Percentiles rank a stretch among this genome's conserved stretches.
These are phyloP conservation scores for Pleurostoma richardsiae DNA, from an alignment of 2,329 filamentous ascomycete species.

Conservation along the genomic window DNA sequence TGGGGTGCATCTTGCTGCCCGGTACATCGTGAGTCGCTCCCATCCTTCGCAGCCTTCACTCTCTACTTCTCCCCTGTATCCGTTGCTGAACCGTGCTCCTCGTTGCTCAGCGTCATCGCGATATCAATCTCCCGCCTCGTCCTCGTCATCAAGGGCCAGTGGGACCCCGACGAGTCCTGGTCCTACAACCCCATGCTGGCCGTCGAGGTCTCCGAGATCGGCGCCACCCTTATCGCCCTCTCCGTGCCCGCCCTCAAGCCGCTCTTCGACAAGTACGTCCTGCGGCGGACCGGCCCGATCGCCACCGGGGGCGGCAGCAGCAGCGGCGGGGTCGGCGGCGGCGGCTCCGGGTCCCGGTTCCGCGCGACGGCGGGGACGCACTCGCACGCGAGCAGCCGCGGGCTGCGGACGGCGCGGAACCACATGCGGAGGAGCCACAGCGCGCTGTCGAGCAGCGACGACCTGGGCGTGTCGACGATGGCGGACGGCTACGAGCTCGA, in stretches of 20 bases:
- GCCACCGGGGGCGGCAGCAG: background rate
- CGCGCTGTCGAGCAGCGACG: background rate
- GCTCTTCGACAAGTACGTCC: conserved; percentile 29
- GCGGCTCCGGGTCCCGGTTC: background rate
- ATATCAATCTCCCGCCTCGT: conserved; percentile 41
- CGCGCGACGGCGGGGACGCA: too few species aligned
- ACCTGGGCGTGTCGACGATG: too few species aligned
- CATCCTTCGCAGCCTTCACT: too few species aligned
- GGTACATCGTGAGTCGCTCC: conserved; percentile 35
- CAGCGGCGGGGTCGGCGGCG: background rate
- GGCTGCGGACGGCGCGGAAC: too few species aligned
- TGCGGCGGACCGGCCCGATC: conserved; percentile 14
- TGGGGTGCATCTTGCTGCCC: conserved; percentile 41
- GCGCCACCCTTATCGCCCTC: conserved; percentile 42
- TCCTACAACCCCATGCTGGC: conserved; percentile 43
- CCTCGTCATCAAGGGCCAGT: conserved; percentile 41
- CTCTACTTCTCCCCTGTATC: background rate
- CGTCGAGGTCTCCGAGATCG: conserved; percentile 45
- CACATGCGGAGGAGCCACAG: background rate
- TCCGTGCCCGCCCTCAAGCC: conserved; percentile 46
- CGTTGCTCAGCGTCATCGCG: conserved; percentile 34
- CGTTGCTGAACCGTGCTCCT: too few species aligned
- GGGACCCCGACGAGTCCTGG: conserved; percentile 42
- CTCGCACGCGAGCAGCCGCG: too few species aligned
- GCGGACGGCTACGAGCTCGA: too few species aligned